Evolutionary conservation across 345 rosid genomes (phyloP), one percentile per base, ranked within the genome.

Genomic region (Hibiscus tridactylites): DNA sequence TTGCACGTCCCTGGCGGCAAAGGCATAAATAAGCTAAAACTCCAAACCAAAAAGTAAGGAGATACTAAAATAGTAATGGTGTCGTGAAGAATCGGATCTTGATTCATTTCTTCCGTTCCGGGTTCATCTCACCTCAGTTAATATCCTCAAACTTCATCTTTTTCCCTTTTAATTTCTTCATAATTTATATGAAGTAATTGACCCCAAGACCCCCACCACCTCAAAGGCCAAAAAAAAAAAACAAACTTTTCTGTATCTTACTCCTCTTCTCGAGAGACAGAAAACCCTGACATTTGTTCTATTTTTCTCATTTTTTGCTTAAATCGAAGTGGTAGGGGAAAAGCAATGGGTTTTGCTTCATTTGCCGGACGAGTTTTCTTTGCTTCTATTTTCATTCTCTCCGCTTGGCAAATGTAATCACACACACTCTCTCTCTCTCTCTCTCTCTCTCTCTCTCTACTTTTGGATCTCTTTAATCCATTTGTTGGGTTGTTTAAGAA

Each of bases 361-460:
- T 93, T 93, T 64, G 90, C 87, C 61, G 98, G 98, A 70, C 83
- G 98, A 77, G 89, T 93, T 74, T 91, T 93, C 73, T 90, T 93
- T 75, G 90, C 98, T 74, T 90, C 97, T 67, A 74, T 90, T 75
- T 93, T 93, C 81, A 85, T 90, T 77, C 96, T 93, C 82, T 91
- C 97, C 65, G 93, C 97, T 71, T 89, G 95, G 93, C 95, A 91
- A 80, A 90, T 89, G 97, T 92, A 61, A 75, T 61, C 47, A 35
- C 53, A 21, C 21, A 21, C 21, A 21, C 21, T 21, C 21, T 21
- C 21, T 21, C 21, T 21, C 21, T n/a, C n/a, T 21, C 21, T 21
- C 21, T 21, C 21, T 21, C 21, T 21, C 21, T 71, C 21, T n/a
- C 11, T 29, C 7, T 52, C 52, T 50, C 31, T 60, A 3, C 24